phyloP scores from a whole-genome alignment of 805 yeast genomes.

The Jamesozyma hellenica region DNA sequence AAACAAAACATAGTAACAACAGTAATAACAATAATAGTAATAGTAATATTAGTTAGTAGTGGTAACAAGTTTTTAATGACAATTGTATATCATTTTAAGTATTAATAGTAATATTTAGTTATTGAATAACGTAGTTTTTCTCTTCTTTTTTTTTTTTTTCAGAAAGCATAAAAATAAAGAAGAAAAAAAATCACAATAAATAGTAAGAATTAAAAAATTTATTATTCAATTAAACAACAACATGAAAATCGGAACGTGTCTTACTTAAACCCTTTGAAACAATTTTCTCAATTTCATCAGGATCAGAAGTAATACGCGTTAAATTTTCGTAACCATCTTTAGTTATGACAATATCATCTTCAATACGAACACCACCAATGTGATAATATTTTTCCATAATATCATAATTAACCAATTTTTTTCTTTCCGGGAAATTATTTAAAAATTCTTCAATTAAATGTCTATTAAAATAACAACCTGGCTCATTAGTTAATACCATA shows the following conservation, averaged over 20 bases:
- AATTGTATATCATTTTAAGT: no score
- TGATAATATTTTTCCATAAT: slow-evolving; percentile 70
- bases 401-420: slow-evolving; percentile 50
- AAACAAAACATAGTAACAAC: no score
- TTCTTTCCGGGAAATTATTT: slow-evolving; percentile 34
- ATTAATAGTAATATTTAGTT: background rate
- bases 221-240: slow-evolving; percentile 26
- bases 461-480: slow-evolving; percentile 87
- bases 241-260: slow-evolving; percentile 57
- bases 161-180: background rate
- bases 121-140: background rate
- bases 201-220: no score
- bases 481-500: slow-evolving; percentile 91
- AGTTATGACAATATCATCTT: slow-evolving; percentile 82
- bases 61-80: no score
- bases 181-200: no score
- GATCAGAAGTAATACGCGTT: slow-evolving; percentile 77
- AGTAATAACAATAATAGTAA: no score
- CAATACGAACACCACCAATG: slow-evolving; percentile 96
- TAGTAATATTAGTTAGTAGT: no score
- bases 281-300: slow-evolving; percentile 68
- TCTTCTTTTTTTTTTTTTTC: background rate
- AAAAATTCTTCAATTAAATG: slow-evolving; percentile 60
- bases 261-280: slow-evolving; percentile 60
- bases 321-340: slow-evolving; percentile 68